Evolutionary conservation across 1,139 yeast species (phyloP).

Genomic region (Hyphopichia pseudoburtonii): DNA sequence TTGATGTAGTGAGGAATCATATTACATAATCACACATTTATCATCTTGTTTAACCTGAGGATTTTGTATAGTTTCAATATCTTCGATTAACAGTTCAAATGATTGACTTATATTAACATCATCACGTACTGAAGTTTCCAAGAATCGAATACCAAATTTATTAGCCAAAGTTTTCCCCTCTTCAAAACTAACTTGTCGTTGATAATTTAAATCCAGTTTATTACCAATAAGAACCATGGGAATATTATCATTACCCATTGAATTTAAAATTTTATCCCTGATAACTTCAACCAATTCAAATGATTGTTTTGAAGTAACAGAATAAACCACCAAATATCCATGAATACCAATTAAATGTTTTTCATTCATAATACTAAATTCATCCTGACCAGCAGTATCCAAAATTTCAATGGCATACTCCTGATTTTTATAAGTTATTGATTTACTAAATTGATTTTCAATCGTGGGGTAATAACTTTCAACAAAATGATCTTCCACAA

Average conservation of each 20-base stretch:
- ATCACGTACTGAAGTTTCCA: conserved; percentile 83
- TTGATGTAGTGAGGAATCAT: too few species aligned
- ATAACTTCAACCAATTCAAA: conserved; percentile 78
- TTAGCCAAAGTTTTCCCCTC: conserved; percentile 70
- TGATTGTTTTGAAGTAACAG: conserved; percentile 76
- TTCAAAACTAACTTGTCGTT: conserved; percentile 60
- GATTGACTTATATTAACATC: conserved; percentile 65
- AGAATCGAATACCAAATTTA: conserved; percentile 62
- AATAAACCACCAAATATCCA: conserved; percentile 81
- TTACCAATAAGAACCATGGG: conserved; percentile 87
- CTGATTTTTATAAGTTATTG: conserved; percentile 67
- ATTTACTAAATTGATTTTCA: conserved; percentile 82
- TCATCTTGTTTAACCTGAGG: conserved; percentile 40
- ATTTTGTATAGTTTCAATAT: conserved; percentile 64
- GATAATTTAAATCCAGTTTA: conserved; percentile 68
- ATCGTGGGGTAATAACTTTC: conserved; percentile 92
- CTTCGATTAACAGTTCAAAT: conserved; percentile 66
- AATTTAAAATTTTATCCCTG: conserved; percentile 80
- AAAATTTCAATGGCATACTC: conserved; percentile 83
- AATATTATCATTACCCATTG: conserved; percentile 67
- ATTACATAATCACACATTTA: conserved; percentile 36
- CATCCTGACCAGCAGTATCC: conserved; percentile 97
- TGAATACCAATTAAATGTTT: conserved; percentile 82
- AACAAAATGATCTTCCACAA: conserved; percentile 84
- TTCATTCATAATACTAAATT: conserved; percentile 80